Conservation (phyloP, 805 yeast genomes). For the Clavispora phyllophila region DNA sequence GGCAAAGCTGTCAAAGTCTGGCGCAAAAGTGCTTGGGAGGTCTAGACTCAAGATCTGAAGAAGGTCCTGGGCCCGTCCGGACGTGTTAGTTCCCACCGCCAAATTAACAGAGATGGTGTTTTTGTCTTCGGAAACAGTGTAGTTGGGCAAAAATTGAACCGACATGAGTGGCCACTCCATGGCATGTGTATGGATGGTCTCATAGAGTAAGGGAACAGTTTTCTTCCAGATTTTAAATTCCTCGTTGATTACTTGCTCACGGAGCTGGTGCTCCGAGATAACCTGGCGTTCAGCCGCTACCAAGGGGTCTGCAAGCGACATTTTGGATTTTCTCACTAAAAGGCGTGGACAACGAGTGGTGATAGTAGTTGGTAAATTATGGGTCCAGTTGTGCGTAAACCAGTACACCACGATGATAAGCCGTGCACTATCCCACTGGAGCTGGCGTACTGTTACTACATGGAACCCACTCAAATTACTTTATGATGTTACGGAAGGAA, state of each 20-base stretch:
- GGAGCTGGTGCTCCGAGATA: constrained; percentile 44
- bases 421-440: no score
- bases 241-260: constrained; percentile 65
- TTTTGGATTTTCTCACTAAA: not conserved
- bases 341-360: constrained; percentile 1
- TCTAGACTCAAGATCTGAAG: constrained; percentile 41
- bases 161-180: constrained; percentile 68
- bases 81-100: constrained; percentile 45
- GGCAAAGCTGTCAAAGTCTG: constrained; percentile 24
- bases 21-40: constrained; percentile 48
- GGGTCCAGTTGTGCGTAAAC: not conserved
- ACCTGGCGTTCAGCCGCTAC: constrained; percentile 31
- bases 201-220: constrained; percentile 73
- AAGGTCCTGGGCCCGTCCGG: constrained; percentile 36
- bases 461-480: not conserved
- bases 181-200: constrained; percentile 63
- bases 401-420: constrained; percentile 6
- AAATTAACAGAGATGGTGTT: constrained; percentile 33
- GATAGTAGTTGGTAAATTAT: not conserved
- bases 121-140: constrained; percentile 22
- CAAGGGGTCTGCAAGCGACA: constrained; percentile 7
- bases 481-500: no score
- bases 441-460: no score
- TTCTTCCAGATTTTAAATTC: constrained; percentile 81
- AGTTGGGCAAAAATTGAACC: constrained; percentile 60